Evolutionary conservation across 305 asterid genomes (phyloP).

Genomic region (Ajuga reptans): DNA sequence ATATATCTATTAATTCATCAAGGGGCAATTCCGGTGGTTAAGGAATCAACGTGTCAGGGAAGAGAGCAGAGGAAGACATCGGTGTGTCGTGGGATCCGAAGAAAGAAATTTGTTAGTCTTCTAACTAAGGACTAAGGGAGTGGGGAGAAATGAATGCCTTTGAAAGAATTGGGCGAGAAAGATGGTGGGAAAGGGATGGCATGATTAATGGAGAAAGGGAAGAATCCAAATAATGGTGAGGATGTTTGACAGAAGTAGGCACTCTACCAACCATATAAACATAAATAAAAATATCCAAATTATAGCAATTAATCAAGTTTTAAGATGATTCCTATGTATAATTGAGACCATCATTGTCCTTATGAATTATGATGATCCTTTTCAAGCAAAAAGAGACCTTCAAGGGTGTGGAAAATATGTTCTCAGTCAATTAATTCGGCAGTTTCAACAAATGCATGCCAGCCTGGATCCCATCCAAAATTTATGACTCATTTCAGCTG

Average conservation of each 20-base stretch:
- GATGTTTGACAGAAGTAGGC: constrained; percentile 10
- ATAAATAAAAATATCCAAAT: neutral
- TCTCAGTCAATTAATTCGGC: constrained; percentile 7
- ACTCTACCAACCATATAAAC: constrained; percentile 19
- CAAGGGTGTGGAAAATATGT: neutral
- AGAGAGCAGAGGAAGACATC: too few relatives aligned
- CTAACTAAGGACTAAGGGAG: neutral
- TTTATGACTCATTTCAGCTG: constrained; percentile 8
- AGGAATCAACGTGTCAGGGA: too few relatives aligned
- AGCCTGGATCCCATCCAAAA: constrained; percentile 10
- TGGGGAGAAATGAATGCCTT: neutral
- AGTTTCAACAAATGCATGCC: constrained; percentile 12
- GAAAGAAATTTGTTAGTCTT: too few relatives aligned
- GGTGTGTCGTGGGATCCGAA: too few relatives aligned
- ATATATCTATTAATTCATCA: too few relatives aligned
- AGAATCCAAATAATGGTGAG: constrained; percentile 19
- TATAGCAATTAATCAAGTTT: constrained; percentile 1
- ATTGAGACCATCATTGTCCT: constrained; percentile 19
- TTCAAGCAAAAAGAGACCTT: constrained; percentile 12
- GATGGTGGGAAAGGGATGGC: neutral
- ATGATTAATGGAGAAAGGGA: constrained; percentile 6
- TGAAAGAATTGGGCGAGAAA: neutral
- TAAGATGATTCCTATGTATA: neutral
- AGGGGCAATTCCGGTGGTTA: too few relatives aligned
- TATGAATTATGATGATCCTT: constrained; percentile 3